Conservation (phyloP, 2,329 filamentous ascomycete genomes). For the Pezicula carpinea region DNA sequence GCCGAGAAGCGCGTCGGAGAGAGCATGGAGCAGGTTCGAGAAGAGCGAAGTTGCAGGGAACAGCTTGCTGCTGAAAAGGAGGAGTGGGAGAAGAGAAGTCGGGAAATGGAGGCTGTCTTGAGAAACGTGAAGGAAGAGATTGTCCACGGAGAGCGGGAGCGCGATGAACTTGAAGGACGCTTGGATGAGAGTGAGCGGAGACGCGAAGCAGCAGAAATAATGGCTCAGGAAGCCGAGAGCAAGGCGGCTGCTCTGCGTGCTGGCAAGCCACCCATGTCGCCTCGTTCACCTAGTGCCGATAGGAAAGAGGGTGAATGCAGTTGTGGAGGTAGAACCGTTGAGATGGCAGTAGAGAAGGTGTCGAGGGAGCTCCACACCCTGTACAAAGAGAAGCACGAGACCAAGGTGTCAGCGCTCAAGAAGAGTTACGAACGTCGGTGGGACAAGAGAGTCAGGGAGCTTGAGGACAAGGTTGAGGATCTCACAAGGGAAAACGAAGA, state of each 20-base stretch:
- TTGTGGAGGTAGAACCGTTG: conserved; percentile 56
- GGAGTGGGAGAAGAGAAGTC: conserved; percentile 77
- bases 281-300: conserved; percentile 26
- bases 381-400: conserved; percentile 97
- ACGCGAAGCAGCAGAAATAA: conserved; percentile 67
- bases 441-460: conserved; percentile 80
- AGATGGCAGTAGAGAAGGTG: conserved; percentile 82
- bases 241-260: conserved; percentile 71
- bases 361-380: conserved; percentile 88
- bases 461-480: conserved; percentile 67
- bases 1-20: conserved; percentile 90
- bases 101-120: conserved; percentile 80
- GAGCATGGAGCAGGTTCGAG: conserved; percentile 76
- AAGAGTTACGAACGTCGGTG: conserved; percentile 80
- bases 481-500: conserved; percentile 71
- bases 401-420: conserved; percentile 87
- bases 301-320: conserved; percentile 28
- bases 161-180: conserved; percentile 71
- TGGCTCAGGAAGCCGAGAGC: conserved; percentile 71
- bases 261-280: conserved; percentile 42
- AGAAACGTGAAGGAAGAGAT: conserved; percentile 79
- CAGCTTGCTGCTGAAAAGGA: conserved; percentile 70
- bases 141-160: conserved; percentile 70
- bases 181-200: conserved; percentile 74
- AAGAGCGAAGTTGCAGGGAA: conserved; percentile 68